phyloP scores from a whole-genome alignment of 371 early-diverging fungal genomes.

The Mortierella sp. region DNA sequence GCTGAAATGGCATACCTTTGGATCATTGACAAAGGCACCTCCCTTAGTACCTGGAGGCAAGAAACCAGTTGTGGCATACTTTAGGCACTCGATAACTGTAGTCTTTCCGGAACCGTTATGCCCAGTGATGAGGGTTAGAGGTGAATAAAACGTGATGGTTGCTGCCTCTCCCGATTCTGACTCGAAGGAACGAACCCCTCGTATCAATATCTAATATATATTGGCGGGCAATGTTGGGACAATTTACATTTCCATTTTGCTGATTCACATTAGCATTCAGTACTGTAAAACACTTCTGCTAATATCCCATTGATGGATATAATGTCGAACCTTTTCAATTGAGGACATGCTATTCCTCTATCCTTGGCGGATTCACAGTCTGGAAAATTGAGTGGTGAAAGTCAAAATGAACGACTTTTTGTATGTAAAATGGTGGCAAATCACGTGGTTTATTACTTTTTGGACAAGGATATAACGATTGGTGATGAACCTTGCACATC shows the following conservation, averaged over 20 bases:
- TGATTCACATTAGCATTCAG: background rate
- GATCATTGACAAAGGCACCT: conserved; percentile 98
- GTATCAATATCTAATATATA: conserved; percentile 64
- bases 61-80: conserved; percentile 98
- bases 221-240: background rate
- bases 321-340: conserved; percentile 74
- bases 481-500: too few species aligned
- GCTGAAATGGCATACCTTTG: conserved; percentile 76
- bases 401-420: background rate
- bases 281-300: background rate
- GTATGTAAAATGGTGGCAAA: conserved; percentile 40
- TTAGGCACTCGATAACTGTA: conserved; percentile 98
- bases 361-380: background rate
- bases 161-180: conserved; percentile 77
- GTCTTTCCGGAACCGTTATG: conserved; percentile 99
- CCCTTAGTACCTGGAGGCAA: conserved; percentile 94
- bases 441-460: conserved; percentile 10
- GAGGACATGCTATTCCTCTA: conserved; percentile 66
- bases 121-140: conserved; percentile 99
- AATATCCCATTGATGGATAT: background rate
- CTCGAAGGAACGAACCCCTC: conserved; percentile 97
- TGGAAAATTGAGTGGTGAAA: background rate
- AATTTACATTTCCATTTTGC: background rate
- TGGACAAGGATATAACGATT: conserved; percentile 19
- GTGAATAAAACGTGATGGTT: conserved; percentile 92